Base-by-base conservation (phyloP, 169 alveolate genomes). In the Plasmodium coatneyi region DNA sequence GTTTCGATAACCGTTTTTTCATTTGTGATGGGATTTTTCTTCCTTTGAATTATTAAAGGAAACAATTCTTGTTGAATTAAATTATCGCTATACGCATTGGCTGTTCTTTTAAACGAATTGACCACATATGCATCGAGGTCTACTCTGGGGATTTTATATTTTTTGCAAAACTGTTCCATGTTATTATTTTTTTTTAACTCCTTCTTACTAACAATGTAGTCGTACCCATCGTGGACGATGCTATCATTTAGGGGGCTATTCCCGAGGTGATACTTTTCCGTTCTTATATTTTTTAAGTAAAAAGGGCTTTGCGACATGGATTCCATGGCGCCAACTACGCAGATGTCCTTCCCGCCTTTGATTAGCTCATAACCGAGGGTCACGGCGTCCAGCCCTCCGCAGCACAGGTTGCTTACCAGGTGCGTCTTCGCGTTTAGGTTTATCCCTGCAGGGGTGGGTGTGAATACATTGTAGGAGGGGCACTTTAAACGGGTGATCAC, bases 61-160 rank as follows among this genome's bases (percentile, higher is more conserved):
- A 71, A 93, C 12, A 95, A 84, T 86, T 95, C 97, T 81, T 92
- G 94, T 25, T 84, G 95, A 82, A 95, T 95, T 30, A 95, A 92
- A 71, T 96, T 96, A 52, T 95, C 96, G 74, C 96, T 93, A 83
- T 95, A 95, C 22, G 95, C 94, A 81, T 92, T 82, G 22, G 97
- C 96, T 49, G 95, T 46, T 39, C 96, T 93, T 32, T 84, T 84
- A 66, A 93, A 95, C 46, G 95, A 76, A 41, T 95, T 95, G 22
- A 84, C 70, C 1, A 92, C 96, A 81, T 95, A 95, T n/a, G 83
- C 84, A 86, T 82, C 92, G 91, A 95, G 83, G 43, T 91, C 96
- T 66, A 92, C 60, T 91, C 95, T 95, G 19, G 96, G 92, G 80
- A 95, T 91, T 39, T 84, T 84, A 49, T 52, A 92, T 34, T 70